A percentile compares a stretch with the other conserved stretches of the same genome.
Evolutionary conservation across 345 rosid species (phyloP).

Genomic region (Citrus trifoliata): DNA sequence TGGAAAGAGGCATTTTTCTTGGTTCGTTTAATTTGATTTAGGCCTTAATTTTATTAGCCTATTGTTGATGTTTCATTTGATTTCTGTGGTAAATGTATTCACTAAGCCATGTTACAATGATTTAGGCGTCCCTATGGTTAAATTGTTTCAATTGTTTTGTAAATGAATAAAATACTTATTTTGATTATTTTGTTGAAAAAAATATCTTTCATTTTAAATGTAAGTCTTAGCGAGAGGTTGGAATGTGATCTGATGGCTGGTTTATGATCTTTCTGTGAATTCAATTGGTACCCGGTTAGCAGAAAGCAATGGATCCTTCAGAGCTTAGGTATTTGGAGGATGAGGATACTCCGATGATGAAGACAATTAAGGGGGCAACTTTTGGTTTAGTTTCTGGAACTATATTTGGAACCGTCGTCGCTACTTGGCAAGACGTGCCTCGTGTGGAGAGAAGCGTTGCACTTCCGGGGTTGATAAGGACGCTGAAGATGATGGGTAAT

Average conservation of each 20-base stretch:
- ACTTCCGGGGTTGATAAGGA: constrained; percentile 86
- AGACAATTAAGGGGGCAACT: constrained; percentile 83
- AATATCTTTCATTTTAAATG: too few relatives aligned
- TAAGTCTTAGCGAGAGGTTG: background rate
- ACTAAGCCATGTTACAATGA: background rate
- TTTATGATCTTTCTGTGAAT: constrained; percentile 4
- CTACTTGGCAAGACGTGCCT: constrained; percentile 94
- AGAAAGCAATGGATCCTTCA: constrained; percentile 63
- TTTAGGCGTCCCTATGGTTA: background rate
- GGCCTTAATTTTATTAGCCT: background rate
- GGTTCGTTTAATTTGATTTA: background rate
- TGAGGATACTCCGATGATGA: constrained; percentile 65
- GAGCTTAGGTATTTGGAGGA: constrained; percentile 89
- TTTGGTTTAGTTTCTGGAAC: constrained; percentile 80
- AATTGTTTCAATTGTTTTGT: background rate
- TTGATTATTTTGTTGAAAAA: too few relatives aligned
- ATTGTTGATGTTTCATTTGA: background rate
- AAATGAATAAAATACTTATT: background rate
- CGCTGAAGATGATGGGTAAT: constrained; percentile 95
- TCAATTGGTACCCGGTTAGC: constrained; percentile 13
- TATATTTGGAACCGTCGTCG: constrained; percentile 82
- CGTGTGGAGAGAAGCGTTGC: constrained; percentile 96
- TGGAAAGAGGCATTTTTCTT: background rate
- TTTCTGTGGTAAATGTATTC: background rate
- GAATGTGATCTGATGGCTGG: background rate